These are phyloP conservation scores for Echria macrotheca DNA, from an alignment of 495 filamentous ascomycete genomes.

Conservation along the genomic window DNA sequence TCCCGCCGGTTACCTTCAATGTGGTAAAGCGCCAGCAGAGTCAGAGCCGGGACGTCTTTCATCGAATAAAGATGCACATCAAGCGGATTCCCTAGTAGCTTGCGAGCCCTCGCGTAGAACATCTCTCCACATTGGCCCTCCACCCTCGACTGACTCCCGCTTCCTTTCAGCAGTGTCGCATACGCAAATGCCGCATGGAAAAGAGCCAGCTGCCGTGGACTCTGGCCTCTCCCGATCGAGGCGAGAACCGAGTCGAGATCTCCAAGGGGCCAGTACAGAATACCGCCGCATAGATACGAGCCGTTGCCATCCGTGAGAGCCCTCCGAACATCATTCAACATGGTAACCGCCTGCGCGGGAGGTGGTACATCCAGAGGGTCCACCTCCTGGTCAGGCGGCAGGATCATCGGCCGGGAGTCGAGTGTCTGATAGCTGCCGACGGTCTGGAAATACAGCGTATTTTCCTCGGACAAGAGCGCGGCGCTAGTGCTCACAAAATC, in stretches of 20 bases:
- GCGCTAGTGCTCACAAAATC: slow-evolving; percentile 25
- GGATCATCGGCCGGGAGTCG: slow-evolving; percentile 33
- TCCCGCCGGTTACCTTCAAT: slow-evolving; percentile 38
- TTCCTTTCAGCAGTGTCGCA: slow-evolving; percentile 16
- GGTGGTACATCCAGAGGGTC: slow-evolving; percentile 25
- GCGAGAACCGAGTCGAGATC: slow-evolving; percentile 3
- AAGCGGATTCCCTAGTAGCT: slow-evolving; percentile 33
- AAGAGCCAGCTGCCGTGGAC: slow-evolving; percentile 21
- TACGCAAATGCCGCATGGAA: slow-evolving; percentile 29
- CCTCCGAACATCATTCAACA: slow-evolving; percentile 22
- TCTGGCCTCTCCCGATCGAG: not conserved
- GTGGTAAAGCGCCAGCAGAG: slow-evolving; percentile 35
- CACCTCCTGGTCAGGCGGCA: slow-evolving; percentile 9
- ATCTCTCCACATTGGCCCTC: slow-evolving; percentile 24
- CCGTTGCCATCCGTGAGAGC: slow-evolving; percentile 31
- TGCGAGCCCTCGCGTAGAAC: slow-evolving; percentile 29
- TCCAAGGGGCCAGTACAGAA: slow-evolving; percentile 33
- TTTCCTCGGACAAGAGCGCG: slow-evolving; percentile 11
- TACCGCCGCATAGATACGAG: slow-evolving; percentile 26
- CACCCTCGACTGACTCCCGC: slow-evolving; percentile 12
- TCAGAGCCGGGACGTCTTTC: slow-evolving; percentile 28
- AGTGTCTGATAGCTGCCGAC: slow-evolving; percentile 36
- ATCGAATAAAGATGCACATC: slow-evolving; percentile 26
- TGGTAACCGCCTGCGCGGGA: slow-evolving; percentile 16
- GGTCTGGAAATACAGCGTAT: slow-evolving; percentile 20